Percentiles rank a stretch among this genome's conserved stretches.
Conservation (phyloP, 768 basidiomycete species). For the Boletus sp. region DNA sequence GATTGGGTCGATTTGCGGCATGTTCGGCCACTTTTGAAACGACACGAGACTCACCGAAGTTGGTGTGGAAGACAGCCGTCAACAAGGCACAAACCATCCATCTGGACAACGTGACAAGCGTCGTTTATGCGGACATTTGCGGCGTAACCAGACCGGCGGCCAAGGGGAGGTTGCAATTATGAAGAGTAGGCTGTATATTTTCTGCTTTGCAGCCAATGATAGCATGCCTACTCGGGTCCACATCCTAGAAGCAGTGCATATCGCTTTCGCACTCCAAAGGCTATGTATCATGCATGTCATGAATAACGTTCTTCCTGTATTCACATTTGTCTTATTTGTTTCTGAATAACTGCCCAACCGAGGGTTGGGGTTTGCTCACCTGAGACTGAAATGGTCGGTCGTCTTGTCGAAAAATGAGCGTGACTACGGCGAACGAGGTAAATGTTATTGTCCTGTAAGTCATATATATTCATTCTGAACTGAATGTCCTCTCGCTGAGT, state of each 20-base stretch:
- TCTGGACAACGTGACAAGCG: not conserved
- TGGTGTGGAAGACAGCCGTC: not conserved
- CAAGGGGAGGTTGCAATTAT: not conserved
- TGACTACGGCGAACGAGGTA: not conserved
- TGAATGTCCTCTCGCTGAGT: not conserved
- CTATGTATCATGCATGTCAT: not conserved
- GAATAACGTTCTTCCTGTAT: not conserved
- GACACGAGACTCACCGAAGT: not conserved
- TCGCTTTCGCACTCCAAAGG: not conserved
- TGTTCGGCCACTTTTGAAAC: not conserved
- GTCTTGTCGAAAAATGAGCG: not conserved
- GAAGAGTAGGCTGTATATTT: not conserved
- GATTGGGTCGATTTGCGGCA: not conserved
- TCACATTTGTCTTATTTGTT: not conserved
- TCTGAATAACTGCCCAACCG: not conserved
- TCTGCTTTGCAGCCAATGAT: not conserved
- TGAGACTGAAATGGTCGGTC: not conserved
- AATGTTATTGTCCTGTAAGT: constrained; percentile 1
- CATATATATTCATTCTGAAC: constrained; percentile 1
- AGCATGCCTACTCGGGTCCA: not conserved
- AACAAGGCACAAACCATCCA: too few species aligned
- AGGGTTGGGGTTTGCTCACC: not conserved
- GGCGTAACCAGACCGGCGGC: not conserved
- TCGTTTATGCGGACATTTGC: not conserved
- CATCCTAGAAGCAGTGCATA: not conserved